Evolutionary conservation across 257 asterid genomes (phyloP), one percentile per base, ranked within the genome.

Genomic region (Penstemon barbatus): DNA sequence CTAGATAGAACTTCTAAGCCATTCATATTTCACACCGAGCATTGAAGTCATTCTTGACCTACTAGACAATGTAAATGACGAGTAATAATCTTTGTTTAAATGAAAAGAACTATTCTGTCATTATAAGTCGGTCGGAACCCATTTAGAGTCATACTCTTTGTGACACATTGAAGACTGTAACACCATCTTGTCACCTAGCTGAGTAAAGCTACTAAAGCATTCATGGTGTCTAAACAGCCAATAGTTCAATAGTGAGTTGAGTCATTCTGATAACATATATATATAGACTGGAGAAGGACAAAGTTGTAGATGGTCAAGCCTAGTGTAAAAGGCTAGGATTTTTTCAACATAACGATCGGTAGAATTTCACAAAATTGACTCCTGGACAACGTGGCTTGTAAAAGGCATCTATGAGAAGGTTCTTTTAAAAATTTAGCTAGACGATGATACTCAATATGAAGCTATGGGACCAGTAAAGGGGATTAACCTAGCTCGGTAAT

Each of bases 351-450:
- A 63, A 63, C 48, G 48, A 33, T 59, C 5, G 49, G 7, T 74
- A 42, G 19, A 55, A 13, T 56, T 50, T 55, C 18, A 74, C 61
- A 4, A 61, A 60, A 19, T 33, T 13, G 57, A 15, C 41, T 62
- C 45, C 63, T 44, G n/a, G 33, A 48, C 66, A 19, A 8, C 18
- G 19, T 48, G 25, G 19, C 42, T 4, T 49, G 50, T 38, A 44
- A 43, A 46, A 19, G 61, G 61, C 42, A 58, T 48, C 10, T 66
- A 56, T 9, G 12, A 10, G n/a, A 8, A 33, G 37, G 10, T 11
- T 19, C 3, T 38, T 64, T 49, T 48, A 1, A 5, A 8, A 43
- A 42, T 54, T 57, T 55, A 39, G 41, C 44, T 57, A n/a, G 59
- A 63, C 13, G 37, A 55, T 13, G 7, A 11, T 9, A 6, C 9